Evolutionary conservation across 306 rosid genomes (phyloP), one percentile per base, ranked within the genome.

Genomic region (Gleditsia sinensis): DNA sequence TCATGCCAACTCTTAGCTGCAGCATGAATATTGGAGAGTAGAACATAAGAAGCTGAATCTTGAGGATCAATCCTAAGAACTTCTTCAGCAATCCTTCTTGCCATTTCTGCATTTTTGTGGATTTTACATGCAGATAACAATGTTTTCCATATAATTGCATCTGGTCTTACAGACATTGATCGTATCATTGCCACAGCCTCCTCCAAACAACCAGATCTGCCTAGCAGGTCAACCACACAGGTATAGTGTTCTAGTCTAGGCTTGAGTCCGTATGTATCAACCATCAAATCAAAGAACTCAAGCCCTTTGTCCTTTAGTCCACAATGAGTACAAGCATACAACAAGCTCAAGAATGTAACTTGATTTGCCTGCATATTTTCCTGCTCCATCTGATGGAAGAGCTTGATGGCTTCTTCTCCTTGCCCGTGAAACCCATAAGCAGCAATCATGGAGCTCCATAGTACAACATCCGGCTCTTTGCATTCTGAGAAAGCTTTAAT

Each of bases 341-440:
- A 89, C 86, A 94, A 83, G 78, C 92, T 94, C 86, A 92, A 77
- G 86, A 92, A 90, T n/a, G 99, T 83, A 64, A 94, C 92, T 60
- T 90, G 97, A 62, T 92, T 90, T 60, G 84, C 90, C 42, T 84
- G 87, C 55, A 88, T 46, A 32, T 82, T 84, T 75, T 88, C 80
- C 37, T 37, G 75, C 75, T 90, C 95, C 99, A 92, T 91, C 73
- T 67, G 57, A 63, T 90, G 82, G 75, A 90, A 92, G 61, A 94
- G 82, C 71, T 77, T 56, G 62, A 94, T 83, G 46, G 96, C 97
- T 79, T 88, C 83, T 50, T 85, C 90, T 72, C 95, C 97, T 67
- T 74, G 80, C 55, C 99, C 97, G 25, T 94, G 99, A 78, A 90
- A 92, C 67, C 97, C 99, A 64, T 87, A 88, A 36, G 99, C 96